A percentile compares a stretch with the other conserved stretches of the same genome.
phyloP scores from a whole-genome alignment of 2,329 filamentous ascomycete genomes.

The Purpureocillium takamizusanense region DNA sequence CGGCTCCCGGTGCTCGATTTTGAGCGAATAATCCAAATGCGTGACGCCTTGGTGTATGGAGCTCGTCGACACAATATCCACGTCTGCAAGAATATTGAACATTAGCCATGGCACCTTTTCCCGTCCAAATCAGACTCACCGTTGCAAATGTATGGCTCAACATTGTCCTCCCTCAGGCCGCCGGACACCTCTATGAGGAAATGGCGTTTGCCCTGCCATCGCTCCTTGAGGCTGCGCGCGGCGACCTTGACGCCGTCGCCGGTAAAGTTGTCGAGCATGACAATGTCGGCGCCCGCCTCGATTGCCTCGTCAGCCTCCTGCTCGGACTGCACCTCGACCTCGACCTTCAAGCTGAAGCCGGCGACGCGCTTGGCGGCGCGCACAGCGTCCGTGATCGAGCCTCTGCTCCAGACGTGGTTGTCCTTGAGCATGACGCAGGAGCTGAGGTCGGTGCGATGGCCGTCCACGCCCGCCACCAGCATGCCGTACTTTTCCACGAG shows the following conservation, averaged over 20 bases:
- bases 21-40: conserved; percentile 92
- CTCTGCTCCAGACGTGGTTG: conserved; percentile 91
- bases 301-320: conserved; percentile 88
- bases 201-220: conserved; percentile 64
- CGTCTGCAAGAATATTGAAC: conserved; percentile 55
- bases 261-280: conserved; percentile 96
- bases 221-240: conserved; percentile 65
- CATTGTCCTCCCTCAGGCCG: conserved; percentile 78
- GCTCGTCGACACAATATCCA: conserved; percentile 94
- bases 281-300: conserved; percentile 80
- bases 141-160: conserved; percentile 68
- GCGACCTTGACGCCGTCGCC: conserved; percentile 68
- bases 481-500: conserved; percentile 98
- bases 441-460: conserved; percentile 82
- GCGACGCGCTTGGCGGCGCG: conserved; percentile 72
- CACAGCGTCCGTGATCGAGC: conserved; percentile 80
- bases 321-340: conserved; percentile 89
- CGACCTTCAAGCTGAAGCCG: conserved; percentile 87
- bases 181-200: conserved; percentile 91
- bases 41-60: conserved; percentile 93
- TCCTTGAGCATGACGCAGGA: conserved; percentile 99
- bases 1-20: conserved; percentile 48
- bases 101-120: too few relatives aligned
- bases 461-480: conserved; percentile 85
- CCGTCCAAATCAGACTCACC: conserved; percentile 47